Evolutionary conservation across 75 land plant genomes (phyloP).

Genomic region (Isoetes taiwanensis): DNA sequence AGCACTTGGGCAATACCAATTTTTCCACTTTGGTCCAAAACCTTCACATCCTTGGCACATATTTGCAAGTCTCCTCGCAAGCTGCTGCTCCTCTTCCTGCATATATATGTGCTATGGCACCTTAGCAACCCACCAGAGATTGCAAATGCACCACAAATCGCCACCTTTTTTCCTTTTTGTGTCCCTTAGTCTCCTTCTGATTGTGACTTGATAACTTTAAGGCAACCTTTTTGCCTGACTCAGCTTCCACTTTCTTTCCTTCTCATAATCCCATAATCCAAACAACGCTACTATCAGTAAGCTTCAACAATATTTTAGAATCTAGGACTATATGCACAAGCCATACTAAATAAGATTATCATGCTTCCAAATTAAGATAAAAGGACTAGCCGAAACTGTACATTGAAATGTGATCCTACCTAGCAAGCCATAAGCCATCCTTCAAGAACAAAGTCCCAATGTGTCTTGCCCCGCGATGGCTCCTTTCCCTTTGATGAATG

Average conservation of each 20-base stretch:
- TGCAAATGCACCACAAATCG: no score
- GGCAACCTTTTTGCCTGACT: slow-evolving; percentile 81
- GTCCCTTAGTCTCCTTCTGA: slow-evolving; percentile 4
- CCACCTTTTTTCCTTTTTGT: no score
- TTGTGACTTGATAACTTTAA: slow-evolving; percentile 65
- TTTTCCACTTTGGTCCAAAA: slow-evolving; percentile 98
- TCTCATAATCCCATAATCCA: slow-evolving; percentile 99
- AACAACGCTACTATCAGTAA: no score
- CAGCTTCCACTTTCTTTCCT: slow-evolving; percentile 95
- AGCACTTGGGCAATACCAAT: slow-evolving; percentile 34
- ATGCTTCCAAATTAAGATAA: no score
- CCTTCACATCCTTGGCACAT: slow-evolving; percentile 88
- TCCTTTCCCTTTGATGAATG: slow-evolving; percentile 48
- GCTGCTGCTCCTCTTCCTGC: slow-evolving; percentile 94
- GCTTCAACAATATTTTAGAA: no score
- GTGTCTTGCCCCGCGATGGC: slow-evolving; percentile 75
- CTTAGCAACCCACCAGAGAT: no score
- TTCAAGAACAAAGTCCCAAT: slow-evolving; percentile 98
- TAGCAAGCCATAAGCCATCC: slow-evolving; percentile 98
- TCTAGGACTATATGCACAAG: no score
- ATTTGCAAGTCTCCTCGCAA: slow-evolving; percentile 68
- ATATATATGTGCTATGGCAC: slow-evolving; percentile 3
- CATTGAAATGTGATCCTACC: no score
- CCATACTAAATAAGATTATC: no score
- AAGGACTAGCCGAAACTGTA: no score